Evolutionary conservation across 441 rosid genomes (phyloP).

Genomic region (Mallotus japonicus): DNA sequence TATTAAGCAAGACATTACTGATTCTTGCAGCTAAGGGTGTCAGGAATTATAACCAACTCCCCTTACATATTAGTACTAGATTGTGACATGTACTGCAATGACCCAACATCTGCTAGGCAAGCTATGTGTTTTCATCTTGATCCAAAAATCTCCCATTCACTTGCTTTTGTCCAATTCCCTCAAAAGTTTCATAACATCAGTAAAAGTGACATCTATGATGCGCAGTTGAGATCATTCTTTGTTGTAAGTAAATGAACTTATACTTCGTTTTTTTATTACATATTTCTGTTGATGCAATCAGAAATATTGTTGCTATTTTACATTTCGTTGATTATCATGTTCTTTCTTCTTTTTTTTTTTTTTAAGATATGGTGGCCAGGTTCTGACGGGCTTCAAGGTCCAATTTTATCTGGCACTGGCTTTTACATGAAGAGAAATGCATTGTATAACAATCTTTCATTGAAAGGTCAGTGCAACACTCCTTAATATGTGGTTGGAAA

Average conservation of each 20-base stretch:
- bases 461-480: not conserved
- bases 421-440: slow-evolving; percentile 42
- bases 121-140: slow-evolving; percentile 48
- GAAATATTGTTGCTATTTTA: not conserved
- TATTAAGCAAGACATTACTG: slow-evolving; percentile 13
- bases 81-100: slow-evolving; percentile 48
- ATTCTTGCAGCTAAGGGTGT: slow-evolving; percentile 42
- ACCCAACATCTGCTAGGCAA: slow-evolving; percentile 42
- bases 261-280: not conserved
- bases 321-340: not conserved
- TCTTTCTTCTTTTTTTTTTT: not conserved
- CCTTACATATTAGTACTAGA: slow-evolving; percentile 41
- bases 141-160: slow-evolving; percentile 22
- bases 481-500: not conserved
- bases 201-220: slow-evolving; percentile 42
- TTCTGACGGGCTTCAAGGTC: slow-evolving; percentile 45
- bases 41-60: slow-evolving; percentile 40
- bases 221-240: slow-evolving; percentile 25
- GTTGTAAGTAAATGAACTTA: not conserved
- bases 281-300: not conserved
- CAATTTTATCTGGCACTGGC: slow-evolving; percentile 34
- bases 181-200: slow-evolving; percentile 44
- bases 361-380: slow-evolving; percentile 30
- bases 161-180: slow-evolving; percentile 45
- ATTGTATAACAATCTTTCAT: slow-evolving; percentile 18